Base-by-base conservation (phyloP, 257 asterid species). In the Nicotiana noctiflora region DNA sequence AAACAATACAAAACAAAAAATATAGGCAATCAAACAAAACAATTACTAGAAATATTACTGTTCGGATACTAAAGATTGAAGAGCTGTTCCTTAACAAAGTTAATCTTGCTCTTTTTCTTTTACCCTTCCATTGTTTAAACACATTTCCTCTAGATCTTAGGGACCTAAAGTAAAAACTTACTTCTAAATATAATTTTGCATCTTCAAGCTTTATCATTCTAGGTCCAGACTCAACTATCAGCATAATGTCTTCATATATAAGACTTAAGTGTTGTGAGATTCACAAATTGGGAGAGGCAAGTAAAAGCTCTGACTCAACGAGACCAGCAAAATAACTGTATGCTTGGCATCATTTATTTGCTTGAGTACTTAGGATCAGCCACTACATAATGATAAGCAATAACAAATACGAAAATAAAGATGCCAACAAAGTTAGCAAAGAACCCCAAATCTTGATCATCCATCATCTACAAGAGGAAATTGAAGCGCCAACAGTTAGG, bases 311-410 rank as follows among this genome's bases (percentile, higher is more conserved):
- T 5, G 13, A 70, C 59, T 70, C 17, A 23, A 29, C 46, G 21
- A 70, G 21, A 44, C 21, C 37, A 46, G 31, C 14, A 19, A 19
- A 12, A 27, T 31, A 59, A 59, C 65, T 19, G 27, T 2, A 60
- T 70, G 59, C 15, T 68, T 49, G 27, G 56, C 7, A 72, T 46
- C 60, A 46, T 14, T 46, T 84, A 87, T 44, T 67, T 80, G 76
- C 83, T 77, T 62, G 34, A 56, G 57, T 76, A 74, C 19, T 86
- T 86, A 9, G 88, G 75, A 63, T 86, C 85, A 2, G 86, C 89
- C 34, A 74, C 37, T 9, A 84, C 81, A 46, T 77, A 80, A 72
- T 86, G 87, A 75, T 84, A 84, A 67, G 81, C 86, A 44, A 84
- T 61, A n/a, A 81, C 46, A 72, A 78, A 29, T 0, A 32, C 21